A percentile compares a stretch with the other conserved stretches of the same genome.
phyloP scores from a whole-genome alignment of 352 stramenopile genomes.

The Phytophthora ohioensis region DNA sequence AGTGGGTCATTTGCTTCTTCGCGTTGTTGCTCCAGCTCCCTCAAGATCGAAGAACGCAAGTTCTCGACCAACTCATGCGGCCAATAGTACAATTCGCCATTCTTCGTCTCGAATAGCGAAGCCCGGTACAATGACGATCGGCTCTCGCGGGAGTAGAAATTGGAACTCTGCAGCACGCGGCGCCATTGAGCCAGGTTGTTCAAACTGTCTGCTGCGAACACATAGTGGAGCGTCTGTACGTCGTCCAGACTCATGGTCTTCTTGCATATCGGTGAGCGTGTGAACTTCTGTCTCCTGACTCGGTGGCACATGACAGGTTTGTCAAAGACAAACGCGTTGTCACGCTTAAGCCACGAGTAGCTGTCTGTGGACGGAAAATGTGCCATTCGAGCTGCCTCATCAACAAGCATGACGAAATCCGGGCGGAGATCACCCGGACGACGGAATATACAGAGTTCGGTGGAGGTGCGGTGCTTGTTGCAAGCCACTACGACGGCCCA shows the following conservation, averaged over 20 bases:
- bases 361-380: conserved; percentile 39
- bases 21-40: conserved; percentile 32
- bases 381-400: conserved; percentile 41
- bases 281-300: conserved; percentile 46
- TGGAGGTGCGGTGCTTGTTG: conserved; percentile 50
- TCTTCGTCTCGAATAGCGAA: conserved; percentile 35
- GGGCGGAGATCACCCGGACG: conserved; percentile 37
- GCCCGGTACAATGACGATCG: conserved; percentile 26
- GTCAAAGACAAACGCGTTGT: conserved; percentile 56
- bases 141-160: conserved; percentile 28
- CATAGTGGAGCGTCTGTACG: conserved; percentile 43
- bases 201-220: conserved; percentile 58
- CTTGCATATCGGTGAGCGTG: conserved; percentile 45
- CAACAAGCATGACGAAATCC: conserved; percentile 47
- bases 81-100: conserved; percentile 55
- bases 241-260: conserved; percentile 55
- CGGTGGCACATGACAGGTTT: conserved; percentile 52
- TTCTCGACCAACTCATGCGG: conserved; percentile 48
- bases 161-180: conserved; percentile 39
- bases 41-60: conserved; percentile 41
- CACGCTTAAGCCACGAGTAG: conserved; percentile 48
- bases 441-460: conserved; percentile 69
- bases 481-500: conserved; percentile 72
- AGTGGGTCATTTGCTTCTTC: conserved; percentile 35
- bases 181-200: conserved; percentile 50